Conservation (phyloP, 768 basidiomycete genomes). For the Pulveroboletus sp. region DNA sequence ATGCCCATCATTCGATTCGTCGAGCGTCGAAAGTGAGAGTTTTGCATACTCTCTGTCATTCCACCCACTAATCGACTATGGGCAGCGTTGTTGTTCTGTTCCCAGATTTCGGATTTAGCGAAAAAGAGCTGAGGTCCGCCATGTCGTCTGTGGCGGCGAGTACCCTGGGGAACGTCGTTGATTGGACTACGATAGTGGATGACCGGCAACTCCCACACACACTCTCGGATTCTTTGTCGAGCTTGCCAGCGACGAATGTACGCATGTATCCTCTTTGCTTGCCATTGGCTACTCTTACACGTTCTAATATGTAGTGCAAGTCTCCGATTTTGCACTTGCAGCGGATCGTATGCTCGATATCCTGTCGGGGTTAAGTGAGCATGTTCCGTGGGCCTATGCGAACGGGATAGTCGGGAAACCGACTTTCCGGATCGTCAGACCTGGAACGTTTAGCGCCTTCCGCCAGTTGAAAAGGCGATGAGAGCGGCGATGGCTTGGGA, state of each 20-base stretch:
- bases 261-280: no score
- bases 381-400: neutral
- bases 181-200: conserved; percentile 15
- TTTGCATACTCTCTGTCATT: neutral
- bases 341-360: conserved; percentile 7
- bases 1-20: conserved; percentile 4
- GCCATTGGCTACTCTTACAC: neutral
- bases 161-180: neutral
- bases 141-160: neutral
- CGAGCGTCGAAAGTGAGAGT: conserved; percentile 1
- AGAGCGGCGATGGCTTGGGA: conserved; percentile 1
- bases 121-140: conserved; percentile 9
- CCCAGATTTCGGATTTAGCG: conserved; percentile 11
- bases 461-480: conserved; percentile 17
- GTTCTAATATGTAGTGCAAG: neutral
- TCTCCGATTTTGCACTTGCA: neutral
- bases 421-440: conserved; percentile 19
- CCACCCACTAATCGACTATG: neutral
- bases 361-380: neutral
- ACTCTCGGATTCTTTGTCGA: conserved; percentile 19
- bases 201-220: conserved; percentile 3
- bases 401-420: conserved; percentile 8
- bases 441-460: conserved; percentile 22
- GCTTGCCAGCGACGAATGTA: conserved; percentile 5
- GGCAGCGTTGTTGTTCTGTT: conserved; percentile 6